Base-by-base conservation (phyloP, 2,329 filamentous ascomycete species). In the Penicillium sp. region DNA sequence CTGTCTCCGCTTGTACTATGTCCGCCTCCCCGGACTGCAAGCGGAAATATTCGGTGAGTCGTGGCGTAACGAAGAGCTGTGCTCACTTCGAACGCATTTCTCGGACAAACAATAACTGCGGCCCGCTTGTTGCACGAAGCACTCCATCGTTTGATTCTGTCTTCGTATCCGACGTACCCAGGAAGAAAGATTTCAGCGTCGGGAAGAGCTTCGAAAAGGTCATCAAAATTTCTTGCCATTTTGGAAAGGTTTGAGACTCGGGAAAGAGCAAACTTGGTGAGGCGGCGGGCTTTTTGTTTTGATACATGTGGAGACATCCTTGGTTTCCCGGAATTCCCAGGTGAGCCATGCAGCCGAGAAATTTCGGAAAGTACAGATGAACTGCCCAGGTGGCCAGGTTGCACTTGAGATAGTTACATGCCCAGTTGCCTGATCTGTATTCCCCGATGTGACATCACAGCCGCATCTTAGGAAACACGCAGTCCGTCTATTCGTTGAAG, bases 101-200 rank as follows among this genome's bases (percentile, higher is more conserved):
- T 40, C 24, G 49, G 49, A 21, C 43, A 24, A 31, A 52, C 49
- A 18, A 52, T 38, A 3, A 52, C 16, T 3, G 49, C 49, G 70
- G 45, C 50, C 43, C 52, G 39, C 27, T 51, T 2, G 18, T 45
- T 45, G 41, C 48, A 50, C 18, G 40, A 40, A 10, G 41, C 48
- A 43, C 44, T 46, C 44, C 44, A 46, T 9, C 44, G 9, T 16
- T 46, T 46, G 3, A 38, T 11, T 24, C 31, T 22, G 10, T 38
- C 44, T 22, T 46, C 31, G 16, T 46, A 46, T 4, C 44, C 44
- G 18, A 9, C 6, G n/a, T 46, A 36, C 2, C 44, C 44, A 16
- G 44, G 44, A 8, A 46, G 31, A 13, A 24, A 46, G 6, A 46
- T 46, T 18, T 46, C 44, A 16, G 31, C n/a, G 6, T 36, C 21